Evolutionary conservation across 495 filamentous ascomycete species (phyloP).

Genomic region (Aspergillus carlsbadensis): DNA sequence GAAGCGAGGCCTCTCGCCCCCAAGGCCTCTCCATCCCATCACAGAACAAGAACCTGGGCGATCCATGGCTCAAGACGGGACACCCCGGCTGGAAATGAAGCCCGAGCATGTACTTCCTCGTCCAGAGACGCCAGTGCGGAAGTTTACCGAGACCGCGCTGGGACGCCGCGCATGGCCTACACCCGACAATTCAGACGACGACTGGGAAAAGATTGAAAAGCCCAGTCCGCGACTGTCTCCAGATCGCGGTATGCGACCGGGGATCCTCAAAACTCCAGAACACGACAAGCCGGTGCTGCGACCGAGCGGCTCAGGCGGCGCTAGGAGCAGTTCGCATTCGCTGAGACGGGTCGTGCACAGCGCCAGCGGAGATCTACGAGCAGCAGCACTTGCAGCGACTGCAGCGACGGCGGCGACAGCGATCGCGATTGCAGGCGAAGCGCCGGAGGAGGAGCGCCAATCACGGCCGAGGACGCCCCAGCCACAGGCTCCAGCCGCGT

Average conservation of each 20-base stretch:
- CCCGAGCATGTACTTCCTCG: conserved; percentile 43
- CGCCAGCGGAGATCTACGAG: conserved; percentile 77
- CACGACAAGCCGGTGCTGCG: conserved; percentile 35
- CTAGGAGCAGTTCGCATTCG: conserved; percentile 50
- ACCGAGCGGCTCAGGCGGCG: conserved; percentile 27
- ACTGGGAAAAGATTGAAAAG: conserved; percentile 14
- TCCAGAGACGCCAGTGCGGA: conserved; percentile 38
- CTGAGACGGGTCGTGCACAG: conserved; percentile 72
- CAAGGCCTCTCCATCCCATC: conserved; percentile 40
- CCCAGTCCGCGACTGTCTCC: not conserved
- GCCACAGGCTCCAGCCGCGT: conserved; percentile 20
- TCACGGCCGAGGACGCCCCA: conserved; percentile 16
- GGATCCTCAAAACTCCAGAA: conserved; percentile 31
- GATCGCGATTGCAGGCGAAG: conserved; percentile 45
- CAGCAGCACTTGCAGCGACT: conserved; percentile 21
- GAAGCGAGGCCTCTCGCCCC: conserved; percentile 31
- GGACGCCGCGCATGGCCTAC: conserved; percentile 51
- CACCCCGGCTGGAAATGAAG: conserved; percentile 44
- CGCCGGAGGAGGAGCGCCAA: conserved; percentile 29
- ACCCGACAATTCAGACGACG: conserved; percentile 38
- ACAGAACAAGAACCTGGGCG: conserved; percentile 39
- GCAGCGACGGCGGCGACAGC: not conserved
- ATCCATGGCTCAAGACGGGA: conserved; percentile 29
- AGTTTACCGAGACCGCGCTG: conserved; percentile 54
- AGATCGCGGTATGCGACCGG: conserved; percentile 6